Base-by-base conservation (phyloP, 192 early-diverging fungal genomes). In the Entomortierella chlamydospora region DNA sequence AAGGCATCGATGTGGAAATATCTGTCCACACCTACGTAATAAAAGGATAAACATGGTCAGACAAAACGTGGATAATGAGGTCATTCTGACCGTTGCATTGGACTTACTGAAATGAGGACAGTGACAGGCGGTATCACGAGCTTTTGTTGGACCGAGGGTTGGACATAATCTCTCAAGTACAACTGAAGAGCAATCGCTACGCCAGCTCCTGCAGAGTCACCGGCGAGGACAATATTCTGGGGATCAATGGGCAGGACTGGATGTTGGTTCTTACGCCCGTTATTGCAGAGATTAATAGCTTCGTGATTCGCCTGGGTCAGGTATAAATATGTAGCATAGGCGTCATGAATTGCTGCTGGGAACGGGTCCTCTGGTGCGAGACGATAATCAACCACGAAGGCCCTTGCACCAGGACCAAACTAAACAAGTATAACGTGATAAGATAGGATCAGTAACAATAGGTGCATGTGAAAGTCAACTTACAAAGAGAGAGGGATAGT, bases 151-250 rank as follows among this genome's bases (percentile, higher is more conserved):
- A 79, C 22, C 4, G 68, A 65, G 5, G 76, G 76, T 12, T 70
- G 61, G 20, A 79, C 63, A 25, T 79, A 79, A 30, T 79, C 76
- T 49, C 76, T 20, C 57, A 79, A 30, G 11, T 79, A 79, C 22
- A 79, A 34, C 28, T 65, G 63, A n/a, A 79, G 55, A 0, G 62
- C 76, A 51, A 79, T 79, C 0, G 57, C 63, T 0, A 79, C 54
- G 13, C 76, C 76, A 2, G 62, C 91, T 30, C 92, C 92, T 5
- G 92, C 90, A 45, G 90, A 91, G 59, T 93, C 92, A 10, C 92
- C 92, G 11, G 85, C 85, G 18, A 93, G 68, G 4, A 90, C 80
- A 68, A 93, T 89, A 63, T 92, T 79, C 22, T 84, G 68, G 18
- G 87, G 73, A 25, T 85, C 81, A 12, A 87, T 60, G 0, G 90